Evolutionary conservation across 257 asterid species (phyloP), one percentile per base, ranked within the genome.

Genomic region (Coffea canephora): DNA sequence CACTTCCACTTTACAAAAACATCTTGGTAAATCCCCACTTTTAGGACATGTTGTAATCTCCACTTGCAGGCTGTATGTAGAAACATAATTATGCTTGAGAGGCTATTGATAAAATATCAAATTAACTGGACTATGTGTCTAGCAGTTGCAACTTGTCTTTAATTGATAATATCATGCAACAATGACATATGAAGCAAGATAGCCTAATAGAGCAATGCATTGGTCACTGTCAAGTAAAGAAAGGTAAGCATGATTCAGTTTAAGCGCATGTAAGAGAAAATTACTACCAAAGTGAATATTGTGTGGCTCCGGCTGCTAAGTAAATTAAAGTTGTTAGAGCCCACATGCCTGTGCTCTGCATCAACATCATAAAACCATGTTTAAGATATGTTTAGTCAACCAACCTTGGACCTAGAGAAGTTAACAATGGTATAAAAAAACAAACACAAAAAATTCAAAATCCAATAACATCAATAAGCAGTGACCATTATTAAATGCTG

Each of bases 261-360:
- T 41, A 27, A 11, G 25, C 0, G 27, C 75, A 36, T 50, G 46
- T 14, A 36, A 49, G 31, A 49, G 68, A 62, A 62, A 46, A 45
- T 65, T 13, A 65, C 75, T 88, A 93, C 97, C 97, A 93, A 82
- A 73, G 97, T 93, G 84, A 93, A 93, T 83, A 93, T 93, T 45
- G 97, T 93, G 87, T 93, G 97, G 90, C 97, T 93, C 84, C 97
- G 95, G 86, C 97, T 93, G 94, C 97, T 93, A 84, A 93, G 86
- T 83, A 93, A 83, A 85, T 93, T 93, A 89, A 93, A 87, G 89
- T 93, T 93, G 86, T 87, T 93, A 80, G 96, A 93, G 69, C 97
- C 97, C 86, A 93, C 97, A 46, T 93, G 97, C 80, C 97, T 87
- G 79, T 93, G 97, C 84, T 91, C 97, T 93, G 91, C 85, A 90